Conservation (phyloP, 176 grass and related monocot species). For the Luzula sylvatica region DNA sequence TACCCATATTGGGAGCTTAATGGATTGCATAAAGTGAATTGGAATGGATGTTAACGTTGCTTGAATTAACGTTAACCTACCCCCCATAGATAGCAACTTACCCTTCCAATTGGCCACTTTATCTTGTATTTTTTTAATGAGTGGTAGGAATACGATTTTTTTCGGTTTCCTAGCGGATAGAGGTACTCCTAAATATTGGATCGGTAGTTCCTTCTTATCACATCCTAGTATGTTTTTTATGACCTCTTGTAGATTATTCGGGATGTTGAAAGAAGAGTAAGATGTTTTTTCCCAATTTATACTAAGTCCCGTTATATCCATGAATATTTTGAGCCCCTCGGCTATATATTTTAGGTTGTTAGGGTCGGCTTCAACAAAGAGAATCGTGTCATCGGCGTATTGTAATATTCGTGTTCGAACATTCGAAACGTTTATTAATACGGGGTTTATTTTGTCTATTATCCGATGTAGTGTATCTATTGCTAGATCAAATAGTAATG, state of each 20-base stretch:
- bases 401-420: too few species aligned
- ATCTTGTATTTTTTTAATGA: too few species aligned
- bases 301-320: not conserved
- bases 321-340: not conserved
- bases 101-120: too few species aligned
- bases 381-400: not conserved
- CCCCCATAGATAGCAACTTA: too few species aligned
- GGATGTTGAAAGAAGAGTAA: not conserved
- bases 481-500: too few species aligned
- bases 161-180: not conserved
- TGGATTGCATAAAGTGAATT: too few species aligned
- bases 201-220: not conserved
- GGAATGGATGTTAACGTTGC: too few species aligned
- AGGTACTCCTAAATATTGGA: not conserved
- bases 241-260: not conserved
- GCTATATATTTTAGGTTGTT: not conserved
- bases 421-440: too few species aligned
- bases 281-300: not conserved
- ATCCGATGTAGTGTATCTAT: too few species aligned
- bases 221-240: not conserved
- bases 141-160: not conserved
- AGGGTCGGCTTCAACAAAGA: not conserved
- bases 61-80: too few species aligned
- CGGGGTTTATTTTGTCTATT: too few species aligned
- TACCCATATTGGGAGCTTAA: too few species aligned